These are phyloP conservation scores for Sesbania bispinosa DNA, from an alignment of 306 rosid species.

Conservation along the genomic window DNA sequence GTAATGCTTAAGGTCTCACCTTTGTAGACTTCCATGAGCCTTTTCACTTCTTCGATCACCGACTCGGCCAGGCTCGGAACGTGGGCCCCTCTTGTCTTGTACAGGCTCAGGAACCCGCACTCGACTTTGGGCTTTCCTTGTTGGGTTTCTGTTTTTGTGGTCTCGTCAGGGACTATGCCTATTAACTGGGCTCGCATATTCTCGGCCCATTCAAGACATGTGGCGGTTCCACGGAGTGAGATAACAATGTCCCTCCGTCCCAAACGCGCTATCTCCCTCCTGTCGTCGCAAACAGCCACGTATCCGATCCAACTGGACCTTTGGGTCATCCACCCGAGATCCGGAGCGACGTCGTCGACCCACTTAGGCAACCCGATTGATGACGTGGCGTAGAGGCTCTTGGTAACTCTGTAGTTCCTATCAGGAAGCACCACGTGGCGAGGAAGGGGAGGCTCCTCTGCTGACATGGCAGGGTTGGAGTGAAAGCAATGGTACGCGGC, in stretches of 20 bases:
- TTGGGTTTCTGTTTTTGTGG: rapidly evolving
- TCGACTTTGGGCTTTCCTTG: slow-evolving; percentile 54
- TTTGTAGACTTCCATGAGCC: slow-evolving; percentile 56
- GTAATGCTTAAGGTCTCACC: slow-evolving; percentile 77
- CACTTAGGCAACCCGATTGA: slow-evolving; percentile 70
- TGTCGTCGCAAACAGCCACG: slow-evolving; percentile 80
- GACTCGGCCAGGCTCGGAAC: slow-evolving; percentile 64
- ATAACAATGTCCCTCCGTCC: slow-evolving; percentile 84
- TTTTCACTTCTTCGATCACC: slow-evolving; percentile 60
- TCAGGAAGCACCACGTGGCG: slow-evolving; percentile 56
- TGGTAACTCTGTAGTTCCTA: slow-evolving; percentile 64
- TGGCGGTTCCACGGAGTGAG: slow-evolving; percentile 88
- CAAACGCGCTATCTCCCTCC: slow-evolving; percentile 65
- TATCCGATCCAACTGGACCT: slow-evolving; percentile 90
- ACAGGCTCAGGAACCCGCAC: slow-evolving; percentile 75
- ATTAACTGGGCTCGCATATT: slow-evolving; percentile 68
- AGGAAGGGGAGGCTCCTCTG: slow-evolving; percentile 38
- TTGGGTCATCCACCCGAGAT: slow-evolving; percentile 96
- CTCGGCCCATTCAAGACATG: slow-evolving; percentile 95
- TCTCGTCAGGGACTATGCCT: slow-evolving; percentile 15
- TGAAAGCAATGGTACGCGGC: slow-evolving; percentile 81
- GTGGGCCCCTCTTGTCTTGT: slow-evolving; percentile 63
- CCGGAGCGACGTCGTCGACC: slow-evolving; percentile 78
- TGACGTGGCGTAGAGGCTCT: slow-evolving; percentile 80
- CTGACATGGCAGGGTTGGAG: slow-evolving; percentile 63